Evolutionary conservation across 2,329 filamentous ascomycete genomes (phyloP).

Genomic region (Fusarium sp.): DNA sequence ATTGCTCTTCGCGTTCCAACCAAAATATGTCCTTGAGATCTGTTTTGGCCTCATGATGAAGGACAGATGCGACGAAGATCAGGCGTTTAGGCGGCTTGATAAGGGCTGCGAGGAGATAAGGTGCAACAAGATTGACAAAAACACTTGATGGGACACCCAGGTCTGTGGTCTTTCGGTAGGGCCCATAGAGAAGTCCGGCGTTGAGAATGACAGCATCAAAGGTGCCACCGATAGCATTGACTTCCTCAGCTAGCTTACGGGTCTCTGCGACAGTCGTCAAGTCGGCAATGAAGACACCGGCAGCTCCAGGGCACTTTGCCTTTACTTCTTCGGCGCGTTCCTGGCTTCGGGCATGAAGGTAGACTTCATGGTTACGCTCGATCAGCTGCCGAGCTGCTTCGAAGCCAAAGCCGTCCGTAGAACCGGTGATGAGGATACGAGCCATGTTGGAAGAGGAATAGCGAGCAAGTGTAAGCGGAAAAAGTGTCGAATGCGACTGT

Average conservation of each 20-base stretch:
- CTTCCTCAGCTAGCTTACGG: conserved; percentile 36
- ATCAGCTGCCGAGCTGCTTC: conserved; percentile 41
- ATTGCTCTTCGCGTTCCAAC: conserved; percentile 32
- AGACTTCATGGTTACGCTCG: conserved; percentile 39
- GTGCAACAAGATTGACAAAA: conserved; percentile 39
- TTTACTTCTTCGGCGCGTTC: conserved; percentile 34
- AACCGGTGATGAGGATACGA: conserved; percentile 43
- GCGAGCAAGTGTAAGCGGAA: neutral
- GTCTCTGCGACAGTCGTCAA: conserved; percentile 36
- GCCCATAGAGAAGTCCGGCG: conserved; percentile 36
- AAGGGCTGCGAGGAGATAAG: conserved; percentile 39
- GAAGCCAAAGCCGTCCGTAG: conserved; percentile 42
- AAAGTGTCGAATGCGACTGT: neutral
- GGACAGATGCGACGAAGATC: conserved; percentile 31
- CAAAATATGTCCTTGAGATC: conserved; percentile 37
- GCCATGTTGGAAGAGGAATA: conserved; percentile 24
- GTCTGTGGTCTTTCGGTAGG: conserved; percentile 30
- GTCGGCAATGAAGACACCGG: conserved; percentile 35
- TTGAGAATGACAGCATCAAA: conserved; percentile 41
- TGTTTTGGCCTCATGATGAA: conserved; percentile 33
- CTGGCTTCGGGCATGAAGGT: conserved; percentile 39
- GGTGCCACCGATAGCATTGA: conserved; percentile 31
- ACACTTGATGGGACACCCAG: conserved; percentile 32
- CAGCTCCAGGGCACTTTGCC: conserved; percentile 30
- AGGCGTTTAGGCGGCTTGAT: conserved; percentile 37